Conservation (phyloP, 257 asterid genomes). For the Solanum chmielewskii region DNA sequence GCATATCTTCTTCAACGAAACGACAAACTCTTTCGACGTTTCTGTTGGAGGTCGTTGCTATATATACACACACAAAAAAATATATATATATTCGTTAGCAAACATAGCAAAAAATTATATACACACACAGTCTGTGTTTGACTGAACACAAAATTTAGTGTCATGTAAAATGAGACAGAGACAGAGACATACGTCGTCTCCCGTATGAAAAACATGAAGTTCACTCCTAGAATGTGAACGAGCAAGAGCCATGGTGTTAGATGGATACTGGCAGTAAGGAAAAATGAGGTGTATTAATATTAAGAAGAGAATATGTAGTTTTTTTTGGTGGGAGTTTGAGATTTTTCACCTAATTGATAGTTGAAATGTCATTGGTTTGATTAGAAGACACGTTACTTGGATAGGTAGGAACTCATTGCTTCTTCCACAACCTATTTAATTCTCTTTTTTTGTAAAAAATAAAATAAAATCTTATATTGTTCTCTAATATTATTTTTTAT, state of each 20-base stretch:
- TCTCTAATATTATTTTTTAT: background rate
- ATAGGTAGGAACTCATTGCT: constrained; percentile 28
- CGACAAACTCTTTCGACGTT: background rate
- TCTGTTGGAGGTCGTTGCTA: constrained; percentile 14
- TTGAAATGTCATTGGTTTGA: constrained; percentile 60
- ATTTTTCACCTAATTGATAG: constrained; percentile 36
- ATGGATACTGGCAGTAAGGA: background rate
- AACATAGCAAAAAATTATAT: background rate
- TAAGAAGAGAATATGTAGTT: background rate
- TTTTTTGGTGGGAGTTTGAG: background rate
- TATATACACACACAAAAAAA: background rate
- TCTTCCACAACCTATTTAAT: constrained; percentile 15
- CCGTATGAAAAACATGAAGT: constrained; percentile 23
- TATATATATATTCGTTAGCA: background rate
- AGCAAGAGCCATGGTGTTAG: constrained; percentile 35
- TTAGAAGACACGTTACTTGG: constrained; percentile 49
- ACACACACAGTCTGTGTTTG: background rate
- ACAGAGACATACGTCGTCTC: constrained; percentile 23
- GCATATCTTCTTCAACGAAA: constrained; percentile 22
- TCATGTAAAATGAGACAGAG: background rate
- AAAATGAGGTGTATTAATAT: background rate
- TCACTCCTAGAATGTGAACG: constrained; percentile 41
- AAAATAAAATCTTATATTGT: background rate
- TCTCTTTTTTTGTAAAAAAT: background rate
- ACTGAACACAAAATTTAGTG: background rate